Conservation (phyloP, 2,329 filamentous ascomycete genomes). For the Rutstroemia sydowiana region DNA sequence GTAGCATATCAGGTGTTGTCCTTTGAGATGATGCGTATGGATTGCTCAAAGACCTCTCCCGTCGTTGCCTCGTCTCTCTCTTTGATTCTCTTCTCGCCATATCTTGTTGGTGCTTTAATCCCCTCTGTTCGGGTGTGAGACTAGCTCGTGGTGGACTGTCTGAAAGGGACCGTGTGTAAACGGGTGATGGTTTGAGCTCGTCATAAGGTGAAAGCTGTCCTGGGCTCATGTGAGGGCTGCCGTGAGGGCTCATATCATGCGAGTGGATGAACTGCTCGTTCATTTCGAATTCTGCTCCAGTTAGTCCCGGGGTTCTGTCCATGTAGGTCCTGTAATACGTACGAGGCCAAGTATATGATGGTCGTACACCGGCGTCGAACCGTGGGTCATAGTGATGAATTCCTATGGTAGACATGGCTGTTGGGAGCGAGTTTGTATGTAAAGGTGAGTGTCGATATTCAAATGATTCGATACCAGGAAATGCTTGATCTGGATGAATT, state of each 20-base stretch:
- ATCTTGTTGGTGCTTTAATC: conserved; percentile 54
- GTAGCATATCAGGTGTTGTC: conserved; percentile 28
- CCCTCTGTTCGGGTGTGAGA: conserved; percentile 53
- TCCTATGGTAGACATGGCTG: conserved; percentile 24
- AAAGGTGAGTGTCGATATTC: conserved; percentile 11
- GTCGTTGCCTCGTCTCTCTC: conserved; percentile 38
- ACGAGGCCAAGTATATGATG: conserved; percentile 30
- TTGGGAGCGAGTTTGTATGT: conserved; percentile 9
- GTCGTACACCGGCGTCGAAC: conserved; percentile 25
- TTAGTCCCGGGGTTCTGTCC: conserved; percentile 14
- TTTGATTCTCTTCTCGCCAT: conserved; percentile 53
- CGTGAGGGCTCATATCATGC: conserved; percentile 12
- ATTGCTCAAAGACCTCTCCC: conserved; percentile 32
- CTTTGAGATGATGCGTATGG: conserved; percentile 27
- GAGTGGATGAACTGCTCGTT: conserved; percentile 26
- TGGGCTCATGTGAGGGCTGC: conserved; percentile 20
- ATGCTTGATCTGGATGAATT: conserved; percentile 23
- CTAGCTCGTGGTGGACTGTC: conserved; percentile 49
- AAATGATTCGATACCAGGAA: conserved; percentile 13
- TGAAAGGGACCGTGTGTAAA: conserved; percentile 34
- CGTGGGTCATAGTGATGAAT: conserved; percentile 28
- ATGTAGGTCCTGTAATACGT: conserved; percentile 13
- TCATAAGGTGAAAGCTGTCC: conserved; percentile 26
- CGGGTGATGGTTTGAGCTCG: conserved; percentile 27
- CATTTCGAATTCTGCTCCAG: conserved; percentile 25